phyloP scores from a whole-genome alignment of 2,329 filamentous ascomycete genomes.

The Ploettnerulaceae sp. region DNA sequence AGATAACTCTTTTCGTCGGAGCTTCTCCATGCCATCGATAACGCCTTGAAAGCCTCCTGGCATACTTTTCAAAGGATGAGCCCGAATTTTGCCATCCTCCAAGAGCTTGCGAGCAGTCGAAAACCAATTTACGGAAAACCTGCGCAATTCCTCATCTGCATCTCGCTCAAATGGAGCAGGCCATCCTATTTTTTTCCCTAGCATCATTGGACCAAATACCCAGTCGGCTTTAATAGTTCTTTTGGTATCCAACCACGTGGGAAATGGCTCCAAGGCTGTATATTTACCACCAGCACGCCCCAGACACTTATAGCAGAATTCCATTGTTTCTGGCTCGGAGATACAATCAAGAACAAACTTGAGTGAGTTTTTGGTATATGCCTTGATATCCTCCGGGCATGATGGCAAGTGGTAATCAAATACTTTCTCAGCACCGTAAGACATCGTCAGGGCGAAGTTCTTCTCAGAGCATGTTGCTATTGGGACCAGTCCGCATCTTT shows the following conservation, averaged over 20 bases:
- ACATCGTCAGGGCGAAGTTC: conserved; percentile 37
- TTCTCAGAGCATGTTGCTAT: conserved; percentile 37
- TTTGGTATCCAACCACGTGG: not conserved
- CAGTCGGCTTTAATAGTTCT: conserved; percentile 28
- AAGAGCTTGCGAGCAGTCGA: not conserved
- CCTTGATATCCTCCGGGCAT: conserved; percentile 35
- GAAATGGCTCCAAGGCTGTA: conserved; percentile 15
- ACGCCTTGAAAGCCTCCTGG: not conserved
- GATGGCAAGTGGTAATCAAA: conserved; percentile 39
- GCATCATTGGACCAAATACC: conserved; percentile 29
- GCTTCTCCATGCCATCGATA: not conserved
- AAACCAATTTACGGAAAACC: not conserved
- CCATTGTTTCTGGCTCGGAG: conserved; percentile 30
- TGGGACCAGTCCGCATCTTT: conserved; percentile 1
- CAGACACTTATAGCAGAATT: conserved; percentile 38
- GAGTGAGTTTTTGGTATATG: conserved; percentile 37
- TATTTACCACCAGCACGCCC: conserved; percentile 33
- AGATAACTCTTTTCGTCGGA: not conserved
- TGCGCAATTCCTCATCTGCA: not conserved
- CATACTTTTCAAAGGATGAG: not conserved
- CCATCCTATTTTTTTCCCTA: conserved; percentile 27
- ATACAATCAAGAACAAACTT: conserved; percentile 39
- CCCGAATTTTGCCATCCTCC: not conserved
- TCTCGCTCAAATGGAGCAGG: conserved; percentile 2
- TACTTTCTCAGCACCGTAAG: conserved; percentile 37